Evolutionary conservation across 257 asterid genomes (phyloP).

Genomic region (Lycium ferocissimum): DNA sequence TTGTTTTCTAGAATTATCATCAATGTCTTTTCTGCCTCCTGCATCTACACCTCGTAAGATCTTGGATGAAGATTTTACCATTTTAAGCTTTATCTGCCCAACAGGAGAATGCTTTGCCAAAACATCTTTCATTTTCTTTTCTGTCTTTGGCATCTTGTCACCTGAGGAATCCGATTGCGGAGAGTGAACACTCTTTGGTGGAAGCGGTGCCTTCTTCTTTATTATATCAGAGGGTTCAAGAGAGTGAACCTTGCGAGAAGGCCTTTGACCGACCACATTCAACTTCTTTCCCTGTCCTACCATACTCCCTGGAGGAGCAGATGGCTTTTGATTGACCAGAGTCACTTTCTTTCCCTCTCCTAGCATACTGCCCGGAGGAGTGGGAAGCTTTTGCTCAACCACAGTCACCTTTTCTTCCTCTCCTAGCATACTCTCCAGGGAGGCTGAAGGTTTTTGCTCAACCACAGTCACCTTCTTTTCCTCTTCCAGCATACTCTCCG

Average conservation of each 20-base stretch:
- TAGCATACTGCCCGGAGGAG: constrained; percentile 9
- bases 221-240: constrained; percentile 64
- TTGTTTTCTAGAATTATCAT: constrained; percentile 37
- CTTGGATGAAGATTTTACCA: constrained; percentile 41
- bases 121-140: constrained; percentile 37
- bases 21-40: constrained; percentile 43
- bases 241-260: constrained; percentile 43
- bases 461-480: constrained; percentile 37
- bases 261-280: constrained; percentile 20
- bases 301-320: constrained; percentile 8
- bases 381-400: constrained; percentile 21
- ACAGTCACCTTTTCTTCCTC: constrained; percentile 44
- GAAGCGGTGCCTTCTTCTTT: constrained; percentile 53
- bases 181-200: constrained; percentile 46
- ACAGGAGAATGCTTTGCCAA: constrained; percentile 40
- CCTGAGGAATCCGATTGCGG: constrained; percentile 40
- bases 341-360: constrained; percentile 16
- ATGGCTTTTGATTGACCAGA: constrained; percentile 34
- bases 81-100: constrained; percentile 38
- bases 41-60: constrained; percentile 43
- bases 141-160: constrained; percentile 39
- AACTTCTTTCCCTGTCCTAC: constrained; percentile 19
- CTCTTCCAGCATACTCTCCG: constrained; percentile 40
- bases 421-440: constrained; percentile 36
- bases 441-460: constrained; percentile 31